A percentile compares a stretch with the other conserved stretches of the same genome.
Evolutionary conservation across 495 filamentous ascomycete species (phyloP).

Genomic region (Aspergillus affinis): DNA sequence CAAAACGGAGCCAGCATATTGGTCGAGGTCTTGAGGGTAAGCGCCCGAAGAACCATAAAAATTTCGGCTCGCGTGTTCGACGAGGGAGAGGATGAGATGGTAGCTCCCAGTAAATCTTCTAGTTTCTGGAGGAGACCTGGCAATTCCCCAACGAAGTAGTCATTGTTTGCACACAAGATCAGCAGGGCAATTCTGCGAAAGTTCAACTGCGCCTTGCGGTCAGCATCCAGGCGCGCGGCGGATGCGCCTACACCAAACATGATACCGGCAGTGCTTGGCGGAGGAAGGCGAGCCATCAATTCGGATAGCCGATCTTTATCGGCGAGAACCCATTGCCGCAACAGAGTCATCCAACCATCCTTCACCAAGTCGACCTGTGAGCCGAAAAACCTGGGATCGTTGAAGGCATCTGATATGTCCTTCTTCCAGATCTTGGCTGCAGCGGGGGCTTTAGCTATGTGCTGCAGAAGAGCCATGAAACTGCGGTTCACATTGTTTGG

Average conservation of each 20-base stretch:
- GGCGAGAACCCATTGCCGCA: constrained; percentile 75
- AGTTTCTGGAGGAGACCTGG: constrained; percentile 75
- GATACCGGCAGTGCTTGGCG: constrained; percentile 92
- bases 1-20: constrained; percentile 80
- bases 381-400: constrained; percentile 80
- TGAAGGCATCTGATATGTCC: constrained; percentile 87
- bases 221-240: constrained; percentile 89
- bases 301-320: constrained; percentile 91
- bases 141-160: constrained; percentile 78
- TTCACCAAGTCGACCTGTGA: constrained; percentile 64
- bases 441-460: constrained; percentile 71
- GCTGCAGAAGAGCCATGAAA: constrained; percentile 70
- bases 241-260: constrained; percentile 97
- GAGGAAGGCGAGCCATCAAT: constrained; percentile 70
- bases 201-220: constrained; percentile 89
- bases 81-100: constrained; percentile 84
- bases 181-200: constrained; percentile 79
- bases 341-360: constrained; percentile 74
- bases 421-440: constrained; percentile 91
- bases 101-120: constrained; percentile 83
- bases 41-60: constrained; percentile 81
- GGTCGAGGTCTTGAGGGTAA: constrained; percentile 72
- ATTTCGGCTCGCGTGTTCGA: constrained; percentile 85
- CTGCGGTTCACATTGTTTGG: constrained; percentile 78
- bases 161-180: constrained; percentile 67